Base-by-base conservation (phyloP, 2,329 filamentous ascomycete genomes). In the Neonectria neomacrospora region DNA sequence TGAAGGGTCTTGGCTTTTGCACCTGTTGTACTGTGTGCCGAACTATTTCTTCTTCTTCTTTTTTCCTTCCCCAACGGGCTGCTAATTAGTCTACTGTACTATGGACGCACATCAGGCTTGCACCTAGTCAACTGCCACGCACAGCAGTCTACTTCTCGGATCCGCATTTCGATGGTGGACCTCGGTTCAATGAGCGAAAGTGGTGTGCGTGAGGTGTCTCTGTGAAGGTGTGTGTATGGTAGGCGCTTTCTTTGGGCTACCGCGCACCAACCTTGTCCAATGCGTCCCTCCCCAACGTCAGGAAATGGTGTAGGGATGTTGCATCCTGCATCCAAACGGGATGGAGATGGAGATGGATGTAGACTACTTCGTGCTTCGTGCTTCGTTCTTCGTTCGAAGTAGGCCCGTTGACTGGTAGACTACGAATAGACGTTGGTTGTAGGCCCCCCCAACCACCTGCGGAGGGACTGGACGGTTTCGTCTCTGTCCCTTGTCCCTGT, bases 181-280 rank as follows among this genome's bases (percentile, higher is more conserved):
- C 45, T 47, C 44, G 44, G 44, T 47, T 28, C 44, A 8, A 12
- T 26, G 34, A 37, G 34, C 12, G 5, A 8, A n/a, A n/a, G 34
- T 37, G n/a, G 37, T 41, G 37, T 41, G n/a, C 14, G 45, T 48
- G 10, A 12, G n/a, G 47, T 50, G 16, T 50, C 28, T 32, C n/a
- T 50, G 26, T 32, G 47, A 18, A 30, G 37, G 37, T 41, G 37
- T 41, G 37, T 41, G 37, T 18, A 16, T 30, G 45, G 26, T 30
- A 32, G 26, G 20, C 45, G 16, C 26, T 48, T 48, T 48, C 26
- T n/a, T 41, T 48, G 45, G 45, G 16, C 45, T 32, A 48, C 26
- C 45, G 10, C 10, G 10, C 45, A 47, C 44, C 44, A 32, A 20
- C 45, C 26, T 30, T n/a, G 45, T 32, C 26, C 26, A 48, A 30